phyloP scores from a whole-genome alignment of 1,284 basidiomycete genomes.

The Apiotrichum veenhuisii region DNA sequence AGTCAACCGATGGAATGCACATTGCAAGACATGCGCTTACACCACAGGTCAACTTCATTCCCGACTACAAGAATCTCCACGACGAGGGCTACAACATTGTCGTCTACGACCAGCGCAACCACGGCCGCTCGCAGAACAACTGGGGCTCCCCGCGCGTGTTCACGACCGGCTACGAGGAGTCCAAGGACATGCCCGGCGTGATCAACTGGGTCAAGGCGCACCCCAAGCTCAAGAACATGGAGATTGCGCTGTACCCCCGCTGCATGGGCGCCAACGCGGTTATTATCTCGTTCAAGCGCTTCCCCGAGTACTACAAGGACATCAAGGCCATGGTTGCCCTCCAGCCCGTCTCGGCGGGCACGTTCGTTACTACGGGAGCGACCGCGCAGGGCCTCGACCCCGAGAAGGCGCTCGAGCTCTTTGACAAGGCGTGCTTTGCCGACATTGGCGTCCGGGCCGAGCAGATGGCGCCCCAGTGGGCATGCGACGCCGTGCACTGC shows the following conservation, averaged over 20 bases:
- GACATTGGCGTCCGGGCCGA: background rate
- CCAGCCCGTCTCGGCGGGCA: constrained; percentile 1
- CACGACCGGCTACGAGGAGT: constrained; percentile 2
- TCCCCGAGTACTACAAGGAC: background rate
- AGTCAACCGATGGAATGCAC: no score
- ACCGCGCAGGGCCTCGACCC: background rate
- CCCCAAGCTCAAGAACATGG: background rate
- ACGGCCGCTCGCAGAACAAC: constrained; percentile 1
- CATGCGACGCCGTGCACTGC: background rate
- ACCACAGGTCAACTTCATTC: constrained; percentile 7
- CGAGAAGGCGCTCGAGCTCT: background rate
- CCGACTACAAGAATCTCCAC: constrained; percentile 7
- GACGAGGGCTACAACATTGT: constrained; percentile 3
- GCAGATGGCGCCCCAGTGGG: background rate
- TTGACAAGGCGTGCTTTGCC: constrained; percentile 2
- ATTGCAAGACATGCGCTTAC: no score
- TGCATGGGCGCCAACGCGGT: constrained; percentile 8
- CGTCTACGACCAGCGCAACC: constrained; percentile 9
- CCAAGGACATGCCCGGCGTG: background rate
- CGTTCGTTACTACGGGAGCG: constrained; percentile 1
- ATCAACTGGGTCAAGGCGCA: background rate
- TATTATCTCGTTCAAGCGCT: background rate
- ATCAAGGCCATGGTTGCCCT: constrained; percentile 1
- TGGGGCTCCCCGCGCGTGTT: background rate
- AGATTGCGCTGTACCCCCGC: constrained; percentile 4